A percentile compares a stretch with the other conserved stretches of the same genome.
Evolutionary conservation across 2,329 filamentous ascomycete species (phyloP).

Genomic region (Trichoderma brevicompactum): DNA sequence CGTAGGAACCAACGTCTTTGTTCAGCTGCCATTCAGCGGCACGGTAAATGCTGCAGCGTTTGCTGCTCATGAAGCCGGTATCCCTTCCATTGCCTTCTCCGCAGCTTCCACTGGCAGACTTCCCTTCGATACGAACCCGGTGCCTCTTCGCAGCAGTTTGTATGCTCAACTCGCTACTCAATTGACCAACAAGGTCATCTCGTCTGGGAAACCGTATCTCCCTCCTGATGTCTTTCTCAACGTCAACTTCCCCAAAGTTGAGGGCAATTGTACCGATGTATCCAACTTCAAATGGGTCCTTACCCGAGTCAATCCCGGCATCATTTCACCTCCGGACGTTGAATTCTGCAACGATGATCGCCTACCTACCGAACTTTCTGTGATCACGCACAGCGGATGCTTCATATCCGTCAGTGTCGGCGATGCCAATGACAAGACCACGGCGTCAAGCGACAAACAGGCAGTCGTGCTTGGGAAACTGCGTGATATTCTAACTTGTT

Average conservation of each 20-base stretch:
- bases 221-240: conserved; percentile 66
- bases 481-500: conserved; percentile 40
- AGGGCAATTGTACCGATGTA: conserved; percentile 53
- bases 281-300: conserved; percentile 67
- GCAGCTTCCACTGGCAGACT: conserved; percentile 56
- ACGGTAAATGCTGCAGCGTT: conserved; percentile 69
- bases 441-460: conserved; percentile 44
- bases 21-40: conserved; percentile 63
- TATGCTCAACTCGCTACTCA: conserved; percentile 67
- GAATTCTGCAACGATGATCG: conserved; percentile 58
- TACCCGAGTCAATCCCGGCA: conserved; percentile 61
- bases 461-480: conserved; percentile 41
- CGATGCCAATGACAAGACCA: conserved; percentile 63
- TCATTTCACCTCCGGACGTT: conserved; percentile 59
- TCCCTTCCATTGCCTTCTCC: conserved; percentile 72
- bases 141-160: conserved; percentile 58
- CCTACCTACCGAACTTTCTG: conserved; percentile 62
- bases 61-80: conserved; percentile 56
- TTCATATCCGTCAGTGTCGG: conserved; percentile 67
- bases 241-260: conserved; percentile 67
- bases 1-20: conserved; percentile 60
- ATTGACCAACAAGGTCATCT: conserved; percentile 60
- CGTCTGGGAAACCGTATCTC: conserved; percentile 64
- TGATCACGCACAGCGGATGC: conserved; percentile 58
- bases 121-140: conserved; percentile 58